These are phyloP conservation scores for Purpureocillium lavendulum DNA, from an alignment of 2,329 filamentous ascomycete genomes.

Conservation along the genomic window DNA sequence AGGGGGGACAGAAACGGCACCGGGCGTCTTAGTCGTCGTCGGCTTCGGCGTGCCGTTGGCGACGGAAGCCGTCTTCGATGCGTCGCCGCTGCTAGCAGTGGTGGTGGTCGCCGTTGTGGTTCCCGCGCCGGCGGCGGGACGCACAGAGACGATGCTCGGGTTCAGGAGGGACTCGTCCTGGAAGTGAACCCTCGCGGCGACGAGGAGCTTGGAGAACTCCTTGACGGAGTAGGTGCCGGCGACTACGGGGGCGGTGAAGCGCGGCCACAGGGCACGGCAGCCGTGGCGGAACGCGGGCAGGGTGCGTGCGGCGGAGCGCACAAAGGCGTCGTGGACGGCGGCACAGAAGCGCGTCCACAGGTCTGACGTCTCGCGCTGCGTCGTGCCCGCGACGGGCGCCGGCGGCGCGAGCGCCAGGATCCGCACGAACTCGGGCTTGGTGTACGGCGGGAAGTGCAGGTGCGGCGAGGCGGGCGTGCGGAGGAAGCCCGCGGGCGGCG, in stretches of 20 bases:
- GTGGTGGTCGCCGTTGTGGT: no score
- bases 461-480: slow-evolving; percentile 64
- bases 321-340: slow-evolving; percentile 80
- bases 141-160: slow-evolving; percentile 44
- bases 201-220: slow-evolving; percentile 78
- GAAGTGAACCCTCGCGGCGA: slow-evolving; percentile 60
- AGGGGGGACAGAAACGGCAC: not conserved
- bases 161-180: slow-evolving; percentile 65
- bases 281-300: slow-evolving; percentile 63
- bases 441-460: slow-evolving; percentile 78
- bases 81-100: no score
- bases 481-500: slow-evolving; percentile 60
- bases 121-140: not conserved
- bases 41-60: not conserved
- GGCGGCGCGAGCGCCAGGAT: slow-evolving; percentile 58
- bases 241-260: slow-evolving; percentile 71
- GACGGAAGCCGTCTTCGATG: no score
- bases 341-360: slow-evolving; percentile 75
- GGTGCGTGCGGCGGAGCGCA: slow-evolving; percentile 72
- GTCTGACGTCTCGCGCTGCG: slow-evolving; percentile 48
- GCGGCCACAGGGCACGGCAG: slow-evolving; percentile 71
- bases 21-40: not conserved
- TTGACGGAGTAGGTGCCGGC: slow-evolving; percentile 65
- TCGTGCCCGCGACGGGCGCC: slow-evolving; percentile 38
- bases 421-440: slow-evolving; percentile 66